Evolutionary conservation across 257 asterid genomes (phyloP).

Genomic region (Solanum rostratum): DNA sequence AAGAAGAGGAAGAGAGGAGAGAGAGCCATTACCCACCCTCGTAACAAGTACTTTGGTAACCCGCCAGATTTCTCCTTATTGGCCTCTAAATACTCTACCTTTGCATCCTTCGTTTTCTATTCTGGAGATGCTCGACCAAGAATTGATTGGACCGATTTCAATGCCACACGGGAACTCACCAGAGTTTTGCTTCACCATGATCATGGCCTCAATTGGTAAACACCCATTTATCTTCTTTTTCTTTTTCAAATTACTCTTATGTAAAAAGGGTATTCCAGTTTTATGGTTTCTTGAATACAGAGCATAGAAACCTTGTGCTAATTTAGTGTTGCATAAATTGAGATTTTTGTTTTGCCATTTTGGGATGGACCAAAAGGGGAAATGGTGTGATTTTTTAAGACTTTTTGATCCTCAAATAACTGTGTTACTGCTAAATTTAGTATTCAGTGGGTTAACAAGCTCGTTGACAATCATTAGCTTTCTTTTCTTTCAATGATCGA

Average conservation of each 20-base stretch:
- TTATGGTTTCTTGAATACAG: not conserved
- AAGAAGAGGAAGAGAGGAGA: conserved; percentile 63
- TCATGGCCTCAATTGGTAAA: conserved; percentile 57
- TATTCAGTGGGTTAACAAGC: not conserved
- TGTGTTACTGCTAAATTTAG: not conserved
- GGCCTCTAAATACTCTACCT: conserved; percentile 58
- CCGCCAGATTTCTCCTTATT: conserved; percentile 69
- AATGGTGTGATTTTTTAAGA: not conserved
- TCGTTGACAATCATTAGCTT: not conserved
- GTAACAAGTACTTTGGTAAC: conserved; percentile 66
- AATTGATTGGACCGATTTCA: conserved; percentile 92
- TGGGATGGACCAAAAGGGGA: not conserved
- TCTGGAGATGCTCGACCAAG: conserved; percentile 55
- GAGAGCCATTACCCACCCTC: conserved; percentile 44
- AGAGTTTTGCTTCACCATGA: conserved; percentile 71
- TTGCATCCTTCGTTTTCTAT: conserved; percentile 53
- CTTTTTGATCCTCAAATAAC: not conserved
- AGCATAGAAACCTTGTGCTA: not conserved
- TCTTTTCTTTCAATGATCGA: not conserved
- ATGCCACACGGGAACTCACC: conserved; percentile 90
- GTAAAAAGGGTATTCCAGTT: not conserved
- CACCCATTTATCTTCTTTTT: not conserved
- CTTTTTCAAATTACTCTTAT: not conserved
- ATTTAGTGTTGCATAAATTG: not conserved
- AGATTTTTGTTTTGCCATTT: not conserved